Conservation (phyloP, 495 filamentous ascomycete genomes). For the Astrothelium macrocarpum region DNA sequence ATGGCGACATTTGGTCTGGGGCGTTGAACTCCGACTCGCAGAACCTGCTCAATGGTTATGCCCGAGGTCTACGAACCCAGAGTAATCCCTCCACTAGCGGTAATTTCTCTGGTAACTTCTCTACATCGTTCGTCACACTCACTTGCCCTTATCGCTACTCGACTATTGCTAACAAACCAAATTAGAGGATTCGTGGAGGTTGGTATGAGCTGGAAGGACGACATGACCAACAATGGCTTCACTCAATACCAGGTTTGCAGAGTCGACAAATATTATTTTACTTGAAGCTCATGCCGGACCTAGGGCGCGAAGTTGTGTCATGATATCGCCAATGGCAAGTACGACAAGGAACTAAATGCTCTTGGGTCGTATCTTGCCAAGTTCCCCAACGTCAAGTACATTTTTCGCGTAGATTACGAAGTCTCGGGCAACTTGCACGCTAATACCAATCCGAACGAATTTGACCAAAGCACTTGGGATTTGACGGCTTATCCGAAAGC, state of each 20-base stretch:
- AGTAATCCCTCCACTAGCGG: no score
- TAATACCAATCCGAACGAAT: not conserved
- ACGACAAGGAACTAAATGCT: not conserved
- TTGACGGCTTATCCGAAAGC: not conserved
- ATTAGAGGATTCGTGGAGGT: not conserved
- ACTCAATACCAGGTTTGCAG: not conserved
- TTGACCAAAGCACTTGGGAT: not conserved
- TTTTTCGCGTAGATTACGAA: not conserved
- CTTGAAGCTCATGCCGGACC: not conserved
- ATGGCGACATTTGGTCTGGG: not conserved
- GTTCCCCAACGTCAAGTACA: not conserved
- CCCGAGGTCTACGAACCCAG: no score
- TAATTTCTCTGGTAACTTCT: no score
- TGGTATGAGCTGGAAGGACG: conserved; percentile 1
- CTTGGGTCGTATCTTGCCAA: not conserved
- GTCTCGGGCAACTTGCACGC: not conserved
- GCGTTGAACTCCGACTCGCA: not conserved
- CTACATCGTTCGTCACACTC: no score
- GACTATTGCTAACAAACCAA: not conserved
- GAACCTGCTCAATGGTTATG: not conserved
- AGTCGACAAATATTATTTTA: not conserved
- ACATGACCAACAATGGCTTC: not conserved
- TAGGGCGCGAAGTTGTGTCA: not conserved
- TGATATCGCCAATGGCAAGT: not conserved
- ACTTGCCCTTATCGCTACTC: no score